Evolutionary conservation across 2,329 filamentous ascomycete genomes (phyloP).

Genomic region (Chrysoporthe deuterocubensis): DNA sequence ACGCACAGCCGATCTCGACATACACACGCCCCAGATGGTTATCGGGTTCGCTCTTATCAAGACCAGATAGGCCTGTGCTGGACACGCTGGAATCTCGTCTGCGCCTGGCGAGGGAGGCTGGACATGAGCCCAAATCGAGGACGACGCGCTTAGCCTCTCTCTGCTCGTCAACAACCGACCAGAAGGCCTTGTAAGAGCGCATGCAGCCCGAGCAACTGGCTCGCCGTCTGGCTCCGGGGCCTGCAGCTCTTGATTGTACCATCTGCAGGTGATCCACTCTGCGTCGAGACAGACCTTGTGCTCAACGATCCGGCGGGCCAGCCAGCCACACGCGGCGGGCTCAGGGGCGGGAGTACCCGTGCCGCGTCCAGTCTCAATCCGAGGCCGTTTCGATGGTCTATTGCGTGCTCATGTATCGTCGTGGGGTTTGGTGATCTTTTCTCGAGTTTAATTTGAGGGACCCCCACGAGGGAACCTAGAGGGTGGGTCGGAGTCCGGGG

Average conservation of each 20-base stretch:
- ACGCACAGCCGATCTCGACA: not conserved
- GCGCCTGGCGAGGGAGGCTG: not conserved
- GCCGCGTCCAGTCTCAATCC: constrained; percentile 10
- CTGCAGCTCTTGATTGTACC: not conserved
- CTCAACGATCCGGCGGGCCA: not conserved
- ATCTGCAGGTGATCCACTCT: not conserved
- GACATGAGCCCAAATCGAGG: not conserved
- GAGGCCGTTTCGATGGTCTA: constrained; percentile 21
- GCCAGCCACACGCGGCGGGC: not conserved
- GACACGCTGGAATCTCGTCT: no score
- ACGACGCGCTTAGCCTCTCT: not conserved
- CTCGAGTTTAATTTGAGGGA: constrained; percentile 23
- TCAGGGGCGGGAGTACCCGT: constrained; percentile 21
- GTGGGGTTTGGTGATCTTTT: constrained; percentile 25
- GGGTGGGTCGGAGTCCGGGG: constrained; percentile 19
- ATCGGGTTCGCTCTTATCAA: not conserved
- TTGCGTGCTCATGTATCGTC: constrained; percentile 24
- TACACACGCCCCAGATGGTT: not conserved
- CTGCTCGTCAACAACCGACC: not conserved
- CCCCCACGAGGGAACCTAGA: constrained; percentile 1
- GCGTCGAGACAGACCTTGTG: not conserved
- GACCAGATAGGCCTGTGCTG: not conserved
- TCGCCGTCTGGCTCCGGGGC: not conserved
- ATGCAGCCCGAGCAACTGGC: not conserved
- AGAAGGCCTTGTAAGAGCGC: not conserved